Conservation (phyloP, 1,284 basidiomycete genomes). For the Ganoderma multipileum region DNA sequence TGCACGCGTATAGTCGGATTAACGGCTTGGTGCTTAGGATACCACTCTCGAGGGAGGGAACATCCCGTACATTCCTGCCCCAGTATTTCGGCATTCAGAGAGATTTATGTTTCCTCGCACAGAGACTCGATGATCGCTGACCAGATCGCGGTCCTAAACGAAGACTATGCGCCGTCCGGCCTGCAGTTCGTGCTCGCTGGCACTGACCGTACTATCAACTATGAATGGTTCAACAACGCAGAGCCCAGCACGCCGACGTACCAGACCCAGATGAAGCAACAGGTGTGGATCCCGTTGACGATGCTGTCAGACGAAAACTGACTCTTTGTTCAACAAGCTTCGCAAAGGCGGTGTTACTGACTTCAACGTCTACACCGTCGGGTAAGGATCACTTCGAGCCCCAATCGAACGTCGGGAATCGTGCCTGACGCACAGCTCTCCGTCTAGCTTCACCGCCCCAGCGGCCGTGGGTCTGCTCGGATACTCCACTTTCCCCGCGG, state of each 20-base stretch:
- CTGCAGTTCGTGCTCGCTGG: constrained; percentile 53
- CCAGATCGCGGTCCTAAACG: constrained; percentile 56
- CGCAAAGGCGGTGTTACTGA: constrained; percentile 48
- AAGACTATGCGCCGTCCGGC: constrained; percentile 49
- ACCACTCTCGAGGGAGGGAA: constrained; percentile 50
- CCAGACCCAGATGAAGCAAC: constrained; percentile 58
- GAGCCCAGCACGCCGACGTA: constrained; percentile 43
- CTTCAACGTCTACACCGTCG: constrained; percentile 61
- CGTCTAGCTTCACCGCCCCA: background rate
- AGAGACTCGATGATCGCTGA: constrained; percentile 46
- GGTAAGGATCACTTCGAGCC: constrained; percentile 42
- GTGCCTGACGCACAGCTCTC: background rate
- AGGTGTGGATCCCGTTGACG: background rate
- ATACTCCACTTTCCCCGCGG: constrained; percentile 57
- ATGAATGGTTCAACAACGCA: constrained; percentile 55
- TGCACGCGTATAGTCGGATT: background rate
- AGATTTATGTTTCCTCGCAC: constrained; percentile 22
- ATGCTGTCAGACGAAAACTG: background rate
- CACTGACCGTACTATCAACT: constrained; percentile 53
- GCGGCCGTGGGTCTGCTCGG: constrained; percentile 43
- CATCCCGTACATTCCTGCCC: constrained; percentile 43
- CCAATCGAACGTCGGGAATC: constrained; percentile 31
- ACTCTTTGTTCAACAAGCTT: constrained; percentile 32
- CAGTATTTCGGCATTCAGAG: background rate
- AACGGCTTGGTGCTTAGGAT: constrained; percentile 20